Base-by-base conservation (phyloP, 2,329 filamentous ascomycete genomes). In the Talaromyces piceae region DNA sequence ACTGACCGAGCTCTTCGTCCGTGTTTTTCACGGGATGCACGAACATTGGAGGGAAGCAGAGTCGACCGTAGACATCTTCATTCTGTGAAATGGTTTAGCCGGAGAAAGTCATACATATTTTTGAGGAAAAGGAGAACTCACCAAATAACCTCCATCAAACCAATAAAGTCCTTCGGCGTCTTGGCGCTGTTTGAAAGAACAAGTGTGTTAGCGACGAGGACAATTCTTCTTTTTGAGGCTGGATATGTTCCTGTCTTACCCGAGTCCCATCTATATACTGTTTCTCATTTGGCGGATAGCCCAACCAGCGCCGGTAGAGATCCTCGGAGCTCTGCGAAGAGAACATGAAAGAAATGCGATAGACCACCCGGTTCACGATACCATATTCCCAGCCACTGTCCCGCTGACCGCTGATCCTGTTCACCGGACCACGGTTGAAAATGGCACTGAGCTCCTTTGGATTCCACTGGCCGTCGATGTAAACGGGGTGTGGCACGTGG, bases 401-500 rank as follows among this genome's bases (percentile, higher is more conserved):
- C 77, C 80, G 64, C 90, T 90, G 61, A 37, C 33, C 33, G 9
- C 33, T 37, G 5, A 37, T 37, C 20, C 20, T 37, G 16, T 20
- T 18, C 11, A 18, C n/a, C n/a, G 33, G 33, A 9, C 33, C 33
- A 11, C 33, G 33, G 33, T 37, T 37, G 16, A 18, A 37, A 37
- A 37, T 37, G 4, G 3, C 20, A 18, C 20, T 18, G 20, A 37
- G 33, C 33, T 37, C 33, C 20, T 20, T 37, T 18, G 33, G 33
- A 37, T n/a, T 37, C 33, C 33, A 37, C 5, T 37, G 33, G 2
- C 33, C 33, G 9, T 37, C 33, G 16, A 20, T 18, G 12, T 20
- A 90, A 43, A 91, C 80, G 1, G 87, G 86, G 66, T 90, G 87
- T 8, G 87, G 87, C 11, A 82, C 86, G 61, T 84, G 87, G 4